These are phyloP conservation scores for Mycena sp. DNA, from an alignment of 1,284 basidiomycete species.

Conservation along the genomic window DNA sequence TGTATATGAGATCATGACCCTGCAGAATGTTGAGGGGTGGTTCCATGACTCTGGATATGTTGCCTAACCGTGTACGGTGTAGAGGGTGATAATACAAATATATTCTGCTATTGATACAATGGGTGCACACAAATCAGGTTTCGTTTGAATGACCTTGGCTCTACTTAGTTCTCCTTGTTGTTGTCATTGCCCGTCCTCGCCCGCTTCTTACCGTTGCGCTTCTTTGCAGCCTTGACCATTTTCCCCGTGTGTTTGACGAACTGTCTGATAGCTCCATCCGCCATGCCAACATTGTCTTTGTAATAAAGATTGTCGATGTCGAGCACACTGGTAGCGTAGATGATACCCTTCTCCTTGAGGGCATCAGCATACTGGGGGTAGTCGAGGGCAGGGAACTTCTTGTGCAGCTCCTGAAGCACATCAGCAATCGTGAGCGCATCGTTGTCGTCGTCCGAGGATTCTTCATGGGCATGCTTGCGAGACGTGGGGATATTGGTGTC, in stretches of 20 bases:
- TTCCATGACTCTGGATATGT: conserved; percentile 14
- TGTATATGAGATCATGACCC: conserved; percentile 19
- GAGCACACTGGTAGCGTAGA: not conserved
- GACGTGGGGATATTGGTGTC: not conserved
- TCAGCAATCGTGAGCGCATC: not conserved
- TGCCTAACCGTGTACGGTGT: not conserved
- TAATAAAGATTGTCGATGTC: not conserved
- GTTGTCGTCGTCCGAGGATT: not conserved
- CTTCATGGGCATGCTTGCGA: not conserved
- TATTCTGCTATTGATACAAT: conserved; percentile 7
- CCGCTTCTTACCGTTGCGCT: not conserved
- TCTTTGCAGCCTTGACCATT: not conserved
- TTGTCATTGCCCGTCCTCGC: not conserved
- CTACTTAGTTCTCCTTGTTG: conserved; percentile 8
- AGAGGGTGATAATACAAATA: not conserved
- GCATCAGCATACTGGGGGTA: not conserved
- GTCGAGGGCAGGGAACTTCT: not conserved
- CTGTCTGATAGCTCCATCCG: not conserved
- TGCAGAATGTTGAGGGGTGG: conserved; percentile 18
- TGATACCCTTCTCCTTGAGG: not conserved
- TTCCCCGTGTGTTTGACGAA: not conserved
- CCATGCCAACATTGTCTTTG: not conserved
- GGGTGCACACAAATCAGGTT: too few species aligned
- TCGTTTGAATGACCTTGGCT: too few species aligned
- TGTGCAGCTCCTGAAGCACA: not conserved